phyloP scores from a whole-genome alignment of 495 filamentous ascomycete species.

The Hypoxylon trugodes region DNA sequence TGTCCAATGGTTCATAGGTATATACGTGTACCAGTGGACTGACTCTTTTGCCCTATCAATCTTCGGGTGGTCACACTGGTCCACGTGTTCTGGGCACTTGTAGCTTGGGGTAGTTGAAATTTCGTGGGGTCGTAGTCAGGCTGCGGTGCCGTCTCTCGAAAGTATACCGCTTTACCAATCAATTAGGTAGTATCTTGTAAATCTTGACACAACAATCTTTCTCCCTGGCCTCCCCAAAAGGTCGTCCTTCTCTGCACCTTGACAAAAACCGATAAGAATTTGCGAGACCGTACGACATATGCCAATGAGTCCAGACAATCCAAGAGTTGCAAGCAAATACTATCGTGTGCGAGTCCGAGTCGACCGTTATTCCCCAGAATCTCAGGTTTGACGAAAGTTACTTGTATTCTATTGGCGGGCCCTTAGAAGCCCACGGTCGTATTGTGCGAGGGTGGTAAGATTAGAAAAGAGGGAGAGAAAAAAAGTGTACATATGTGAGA shows the following conservation, averaged over 20 bases:
- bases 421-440: constrained; percentile 31
- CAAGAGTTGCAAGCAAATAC: constrained; percentile 24
- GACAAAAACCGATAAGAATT: constrained; percentile 21
- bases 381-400: constrained; percentile 15
- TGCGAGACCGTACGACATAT: constrained; percentile 25
- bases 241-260: constrained; percentile 38
- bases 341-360: constrained; percentile 35
- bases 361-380: constrained; percentile 26
- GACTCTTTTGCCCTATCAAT: constrained; percentile 35
- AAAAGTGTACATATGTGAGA: constrained; percentile 23
- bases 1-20: constrained; percentile 34
- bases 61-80: constrained; percentile 39
- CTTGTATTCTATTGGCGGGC: constrained; percentile 35
- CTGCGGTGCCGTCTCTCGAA: constrained; percentile 39
- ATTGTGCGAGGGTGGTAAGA: constrained; percentile 42
- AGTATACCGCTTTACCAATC: constrained; percentile 40
- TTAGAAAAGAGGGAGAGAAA: constrained; percentile 17
- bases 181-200: constrained; percentile 31
- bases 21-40: constrained; percentile 48
- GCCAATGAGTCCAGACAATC: constrained; percentile 24
- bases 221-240: constrained; percentile 34
- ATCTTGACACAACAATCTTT: constrained; percentile 43
- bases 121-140: constrained; percentile 47
- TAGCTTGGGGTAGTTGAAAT: constrained; percentile 39
- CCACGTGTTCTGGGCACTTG: constrained; percentile 43